Evolutionary conservation across 1,284 basidiomycete species (phyloP).

Genomic region (Mycena sp.): DNA sequence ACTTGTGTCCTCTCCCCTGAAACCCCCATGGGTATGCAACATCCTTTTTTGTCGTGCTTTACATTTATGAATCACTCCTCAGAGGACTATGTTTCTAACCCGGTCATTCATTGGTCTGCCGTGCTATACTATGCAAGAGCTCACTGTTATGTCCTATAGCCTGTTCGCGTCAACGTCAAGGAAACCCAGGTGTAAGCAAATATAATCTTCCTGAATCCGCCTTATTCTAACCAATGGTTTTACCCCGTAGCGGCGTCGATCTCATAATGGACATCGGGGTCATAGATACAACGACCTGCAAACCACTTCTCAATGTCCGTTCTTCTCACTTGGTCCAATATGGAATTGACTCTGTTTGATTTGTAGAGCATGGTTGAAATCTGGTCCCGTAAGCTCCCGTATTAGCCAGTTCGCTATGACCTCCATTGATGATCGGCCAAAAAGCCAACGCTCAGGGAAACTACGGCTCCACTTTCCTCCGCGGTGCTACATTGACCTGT

Average conservation of each 20-base stretch:
- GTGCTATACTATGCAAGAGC: constrained; percentile 14
- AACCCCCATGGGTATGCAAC: constrained; percentile 30
- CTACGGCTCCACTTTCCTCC: constrained; percentile 54
- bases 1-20: constrained; percentile 41
- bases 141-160: constrained; percentile 36
- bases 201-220: neutral
- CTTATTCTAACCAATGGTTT: neutral
- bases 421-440: neutral
- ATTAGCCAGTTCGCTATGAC: neutral
- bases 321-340: neutral
- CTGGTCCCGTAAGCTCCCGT: constrained; percentile 50
- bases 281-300: constrained; percentile 65
- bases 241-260: constrained; percentile 49
- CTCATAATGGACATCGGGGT: constrained; percentile 64
- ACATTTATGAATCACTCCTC: neutral
- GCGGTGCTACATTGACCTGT: constrained; percentile 51
- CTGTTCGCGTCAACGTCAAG: constrained; percentile 58
- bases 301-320: constrained; percentile 54
- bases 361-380: constrained; percentile 60
- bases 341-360: neutral
- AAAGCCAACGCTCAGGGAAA: constrained; percentile 47
- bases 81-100: constrained; percentile 37
- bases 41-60: neutral
- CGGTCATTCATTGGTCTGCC: constrained; percentile 17
- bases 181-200: constrained; percentile 52